phyloP scores from a whole-genome alignment of 805 yeast species.

The Hanseniaspora guilliermondii region DNA sequence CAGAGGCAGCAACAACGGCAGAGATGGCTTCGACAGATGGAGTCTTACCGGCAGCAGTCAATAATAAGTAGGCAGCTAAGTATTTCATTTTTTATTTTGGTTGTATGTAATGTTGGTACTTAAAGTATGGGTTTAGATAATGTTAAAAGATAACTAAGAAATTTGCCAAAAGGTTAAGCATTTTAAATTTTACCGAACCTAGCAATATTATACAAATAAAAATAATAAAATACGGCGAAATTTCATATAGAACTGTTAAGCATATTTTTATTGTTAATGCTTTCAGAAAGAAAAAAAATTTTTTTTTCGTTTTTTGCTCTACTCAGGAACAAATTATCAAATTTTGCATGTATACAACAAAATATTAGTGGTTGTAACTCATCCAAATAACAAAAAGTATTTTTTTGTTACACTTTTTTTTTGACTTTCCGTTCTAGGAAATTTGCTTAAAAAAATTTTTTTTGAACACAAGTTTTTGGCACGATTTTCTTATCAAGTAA shows the following conservation, averaged over 20 bases:
- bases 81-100: slow-evolving; percentile 60
- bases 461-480: neutral
- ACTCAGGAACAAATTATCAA: no score
- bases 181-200: no score
- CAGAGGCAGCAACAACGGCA: slow-evolving; percentile 82
- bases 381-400: neutral
- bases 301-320: no score
- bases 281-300: no score
- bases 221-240: no score
- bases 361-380: neutral
- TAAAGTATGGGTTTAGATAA: neutral
- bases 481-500: no score
- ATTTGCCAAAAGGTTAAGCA: no score
- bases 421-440: neutral
- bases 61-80: slow-evolving; percentile 98
- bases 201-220: no score
- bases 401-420: neutral
- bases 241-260: no score
- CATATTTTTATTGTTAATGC: no score
- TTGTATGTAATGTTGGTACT: neutral
- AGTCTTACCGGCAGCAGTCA: slow-evolving; percentile 91
- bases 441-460: neutral
- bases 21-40: slow-evolving; percentile 91
- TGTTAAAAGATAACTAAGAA: no score
- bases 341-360: neutral